Evolutionary conservation across 306 rosid genomes (phyloP).

Genomic region (Fagus sylvatica): DNA sequence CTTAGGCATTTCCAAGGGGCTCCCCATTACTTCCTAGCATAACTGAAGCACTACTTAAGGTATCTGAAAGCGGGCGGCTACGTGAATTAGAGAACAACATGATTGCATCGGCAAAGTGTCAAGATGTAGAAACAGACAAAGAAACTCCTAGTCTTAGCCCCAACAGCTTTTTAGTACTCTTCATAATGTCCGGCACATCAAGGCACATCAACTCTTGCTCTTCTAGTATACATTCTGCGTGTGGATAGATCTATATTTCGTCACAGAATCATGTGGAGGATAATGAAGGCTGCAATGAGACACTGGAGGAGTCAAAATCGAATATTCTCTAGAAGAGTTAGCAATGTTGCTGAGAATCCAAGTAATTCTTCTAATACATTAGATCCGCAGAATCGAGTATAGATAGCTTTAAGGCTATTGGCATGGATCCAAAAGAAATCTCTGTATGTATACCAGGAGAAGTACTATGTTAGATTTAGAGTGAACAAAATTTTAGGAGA

Average conservation of each 20-base stretch:
- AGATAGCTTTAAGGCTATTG: too few species aligned
- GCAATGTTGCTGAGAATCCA: conserved; percentile 18
- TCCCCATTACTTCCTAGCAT: conserved; percentile 33
- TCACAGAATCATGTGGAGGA: conserved; percentile 19
- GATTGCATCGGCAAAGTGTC: conserved; percentile 40
- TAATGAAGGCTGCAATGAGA: conserved; percentile 26
- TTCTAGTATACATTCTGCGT: conserved; percentile 27
- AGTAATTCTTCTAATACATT: not conserved
- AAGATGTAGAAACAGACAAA: conserved; percentile 10
- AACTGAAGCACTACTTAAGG: conserved; percentile 34
- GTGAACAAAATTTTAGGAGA: too few species aligned
- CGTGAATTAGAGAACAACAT: conserved; percentile 31
- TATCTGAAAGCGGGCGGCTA: conserved; percentile 37
- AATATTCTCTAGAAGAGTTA: conserved; percentile 26
- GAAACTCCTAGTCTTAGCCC: conserved; percentile 40
- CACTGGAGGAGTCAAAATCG: conserved; percentile 26
- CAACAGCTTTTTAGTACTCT: conserved; percentile 39
- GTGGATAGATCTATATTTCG: not conserved
- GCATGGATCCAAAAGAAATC: too few species aligned
- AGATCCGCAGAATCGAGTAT: too few species aligned
- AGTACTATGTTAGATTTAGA: too few species aligned
- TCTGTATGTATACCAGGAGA: too few species aligned
- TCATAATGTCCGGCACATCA: conserved; percentile 37
- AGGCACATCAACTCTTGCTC: conserved; percentile 46
- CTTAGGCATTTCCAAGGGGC: conserved; percentile 47